These are phyloP conservation scores for Psilocybe cyanescens DNA, from an alignment of 768 basidiomycete species.

Conservation along the genomic window DNA sequence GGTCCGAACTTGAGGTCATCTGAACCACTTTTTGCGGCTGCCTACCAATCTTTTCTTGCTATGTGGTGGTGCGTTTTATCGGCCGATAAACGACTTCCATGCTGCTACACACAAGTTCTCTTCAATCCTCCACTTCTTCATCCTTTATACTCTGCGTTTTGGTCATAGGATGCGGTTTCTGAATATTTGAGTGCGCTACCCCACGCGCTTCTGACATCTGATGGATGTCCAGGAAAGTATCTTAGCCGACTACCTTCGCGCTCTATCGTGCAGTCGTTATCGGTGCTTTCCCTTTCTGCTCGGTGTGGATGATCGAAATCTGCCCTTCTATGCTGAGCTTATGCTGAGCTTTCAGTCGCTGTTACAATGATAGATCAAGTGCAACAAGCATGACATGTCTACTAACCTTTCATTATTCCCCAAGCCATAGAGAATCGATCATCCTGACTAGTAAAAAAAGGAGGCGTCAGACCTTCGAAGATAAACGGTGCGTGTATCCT, in stretches of 20 bases:
- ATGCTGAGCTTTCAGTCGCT: background rate
- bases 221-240: background rate
- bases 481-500: background rate
- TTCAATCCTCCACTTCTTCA: constrained; percentile 2
- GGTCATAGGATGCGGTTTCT: constrained; percentile 11
- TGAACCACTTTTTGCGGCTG: constrained; percentile 5
- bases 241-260: constrained; percentile 1
- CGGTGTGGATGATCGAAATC: background rate
- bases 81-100: constrained; percentile 12
- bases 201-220: background rate
- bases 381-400: background rate
- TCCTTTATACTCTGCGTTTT: constrained; percentile 1
- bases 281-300: background rate
- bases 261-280: constrained; percentile 3
- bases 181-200: background rate
- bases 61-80: constrained; percentile 6
- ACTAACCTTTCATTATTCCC: background rate
- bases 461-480: background rate
- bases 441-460: background rate
- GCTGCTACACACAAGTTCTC: constrained; percentile 8
- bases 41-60: background rate
- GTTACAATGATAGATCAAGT: background rate
- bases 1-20: constrained; percentile 14
- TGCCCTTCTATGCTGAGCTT: background rate
- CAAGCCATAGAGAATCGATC: background rate